Percentiles rank a stretch among this genome's conserved stretches.
Conservation (phyloP, 164 flowering plant species). For the Umbilicus rupestris region DNA sequence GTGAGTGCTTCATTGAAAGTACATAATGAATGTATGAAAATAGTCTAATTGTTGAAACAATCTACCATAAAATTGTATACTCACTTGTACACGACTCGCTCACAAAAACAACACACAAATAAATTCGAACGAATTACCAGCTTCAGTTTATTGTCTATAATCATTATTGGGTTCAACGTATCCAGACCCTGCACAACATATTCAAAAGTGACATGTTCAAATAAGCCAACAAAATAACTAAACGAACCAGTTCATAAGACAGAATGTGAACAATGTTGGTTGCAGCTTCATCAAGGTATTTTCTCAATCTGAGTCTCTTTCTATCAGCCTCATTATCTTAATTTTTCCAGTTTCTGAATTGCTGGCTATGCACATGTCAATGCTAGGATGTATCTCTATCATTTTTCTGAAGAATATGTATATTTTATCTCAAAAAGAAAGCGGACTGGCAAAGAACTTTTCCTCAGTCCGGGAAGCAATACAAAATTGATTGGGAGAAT, state of each 20-base stretch:
- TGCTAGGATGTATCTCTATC: too few relatives aligned
- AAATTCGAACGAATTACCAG: slow-evolving; percentile 34
- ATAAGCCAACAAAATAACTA: background rate
- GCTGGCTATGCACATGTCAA: too few relatives aligned
- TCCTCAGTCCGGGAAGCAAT: too few relatives aligned
- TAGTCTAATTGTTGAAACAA: background rate
- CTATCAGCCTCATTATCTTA: too few relatives aligned
- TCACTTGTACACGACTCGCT: background rate
- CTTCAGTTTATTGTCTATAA: slow-evolving; percentile 44
- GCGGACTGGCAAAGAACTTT: too few relatives aligned
- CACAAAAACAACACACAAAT: background rate
- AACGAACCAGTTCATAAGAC: background rate
- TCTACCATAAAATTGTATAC: background rate
- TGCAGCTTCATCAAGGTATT: too few relatives aligned
- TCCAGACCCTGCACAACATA: slow-evolving; percentile 35
- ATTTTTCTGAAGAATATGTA: too few relatives aligned
- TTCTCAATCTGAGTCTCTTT: too few relatives aligned
- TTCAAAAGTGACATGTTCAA: background rate
- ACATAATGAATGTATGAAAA: background rate
- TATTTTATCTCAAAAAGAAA: too few relatives aligned
- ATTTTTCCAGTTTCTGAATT: too few relatives aligned
- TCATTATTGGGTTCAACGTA: slow-evolving; percentile 39
- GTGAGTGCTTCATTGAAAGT: slow-evolving; percentile 6
- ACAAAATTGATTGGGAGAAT: too few relatives aligned
- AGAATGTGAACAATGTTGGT: too few relatives aligned